phyloP scores from a whole-genome alignment of 106 monocot species.

The Agapanthus africanus region DNA sequence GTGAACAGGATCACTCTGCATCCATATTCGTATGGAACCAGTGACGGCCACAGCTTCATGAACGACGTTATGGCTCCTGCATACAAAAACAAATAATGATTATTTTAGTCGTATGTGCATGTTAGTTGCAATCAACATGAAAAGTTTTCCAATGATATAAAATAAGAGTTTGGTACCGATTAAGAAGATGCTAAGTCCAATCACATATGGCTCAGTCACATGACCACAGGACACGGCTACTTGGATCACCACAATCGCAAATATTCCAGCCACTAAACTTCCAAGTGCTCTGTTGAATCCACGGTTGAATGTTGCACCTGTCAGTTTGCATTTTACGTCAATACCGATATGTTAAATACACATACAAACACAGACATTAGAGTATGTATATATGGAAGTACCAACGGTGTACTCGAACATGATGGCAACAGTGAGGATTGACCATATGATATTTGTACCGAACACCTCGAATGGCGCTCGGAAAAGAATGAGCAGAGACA shows the following conservation, averaged over 20 bases:
- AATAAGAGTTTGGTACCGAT: conserved; percentile 46
- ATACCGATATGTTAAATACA: too few relatives aligned
- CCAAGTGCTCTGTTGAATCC: conserved; percentile 79
- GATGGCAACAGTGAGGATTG: conserved; percentile 74
- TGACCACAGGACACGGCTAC: conserved; percentile 49
- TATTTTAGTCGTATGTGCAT: too few relatives aligned
- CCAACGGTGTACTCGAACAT: conserved; percentile 86
- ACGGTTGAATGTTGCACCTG: conserved; percentile 68
- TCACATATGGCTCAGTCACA: conserved; percentile 52
- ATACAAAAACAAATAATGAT: not conserved
- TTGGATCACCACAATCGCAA: conserved; percentile 58
- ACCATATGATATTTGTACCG: conserved; percentile 59
- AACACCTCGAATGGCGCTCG: conserved; percentile 40
- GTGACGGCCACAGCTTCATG: conserved; percentile 71
- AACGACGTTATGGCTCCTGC: conserved; percentile 63
- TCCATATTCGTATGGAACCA: conserved; percentile 66
- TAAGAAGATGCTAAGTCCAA: conserved; percentile 75
- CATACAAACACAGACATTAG: not conserved
- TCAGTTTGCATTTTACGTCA: too few relatives aligned
- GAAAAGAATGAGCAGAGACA: conserved; percentile 67
- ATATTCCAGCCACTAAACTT: conserved; percentile 60
- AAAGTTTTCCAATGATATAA: too few relatives aligned
- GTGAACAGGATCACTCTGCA: conserved; percentile 74
- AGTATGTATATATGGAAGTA: conserved; percentile 14
- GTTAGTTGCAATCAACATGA: too few relatives aligned